Conservation (phyloP, 176 grass and related monocot species). For the Juncus effusus region DNA sequence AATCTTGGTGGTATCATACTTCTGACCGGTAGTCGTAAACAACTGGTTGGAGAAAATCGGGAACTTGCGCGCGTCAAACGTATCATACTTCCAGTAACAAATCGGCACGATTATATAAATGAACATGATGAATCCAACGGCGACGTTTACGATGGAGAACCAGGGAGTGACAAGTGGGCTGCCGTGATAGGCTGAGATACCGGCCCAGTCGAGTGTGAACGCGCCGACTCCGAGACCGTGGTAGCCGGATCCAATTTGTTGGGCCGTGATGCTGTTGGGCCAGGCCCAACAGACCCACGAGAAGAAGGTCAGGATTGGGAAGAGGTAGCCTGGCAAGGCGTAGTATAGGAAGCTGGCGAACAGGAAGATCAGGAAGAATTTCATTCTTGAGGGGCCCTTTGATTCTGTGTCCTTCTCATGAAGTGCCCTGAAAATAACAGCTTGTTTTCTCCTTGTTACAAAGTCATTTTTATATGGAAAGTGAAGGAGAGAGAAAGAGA, state of each 20-base stretch:
- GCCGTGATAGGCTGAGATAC: slow-evolving; percentile 94
- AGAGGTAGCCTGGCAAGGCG: slow-evolving; percentile 67
- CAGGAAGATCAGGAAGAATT: slow-evolving; percentile 86
- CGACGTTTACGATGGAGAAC: slow-evolving; percentile 88
- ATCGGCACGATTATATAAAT: slow-evolving; percentile 88
- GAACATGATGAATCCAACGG: slow-evolving; percentile 88
- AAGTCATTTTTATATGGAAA: slow-evolving; percentile 11
- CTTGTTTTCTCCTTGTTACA: slow-evolving; percentile 6
- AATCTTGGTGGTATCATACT: slow-evolving; percentile 90
- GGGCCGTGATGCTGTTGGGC: slow-evolving; percentile 85
- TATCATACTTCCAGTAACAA: slow-evolving; percentile 94
- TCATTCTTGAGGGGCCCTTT: slow-evolving; percentile 63
- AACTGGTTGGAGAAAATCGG: slow-evolving; percentile 98
- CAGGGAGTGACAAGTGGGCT: slow-evolving; percentile 90
- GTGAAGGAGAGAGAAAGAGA: not conserved
- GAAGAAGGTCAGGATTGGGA: slow-evolving; percentile 90
- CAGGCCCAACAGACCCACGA: slow-evolving; percentile 92
- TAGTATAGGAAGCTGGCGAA: slow-evolving; percentile 80
- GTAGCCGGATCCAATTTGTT: slow-evolving; percentile 88
- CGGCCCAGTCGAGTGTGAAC: slow-evolving; percentile 94
- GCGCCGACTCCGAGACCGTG: slow-evolving; percentile 84
- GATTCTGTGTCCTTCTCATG: slow-evolving; percentile 63
- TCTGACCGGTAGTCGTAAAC: slow-evolving; percentile 63
- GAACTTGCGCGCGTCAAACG: slow-evolving; percentile 76
- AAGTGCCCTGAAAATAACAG: slow-evolving; percentile 49